These are phyloP conservation scores for Rhodamnia rubescens DNA, from an alignment of 345 rosid genomes.

Conservation along the genomic window DNA sequence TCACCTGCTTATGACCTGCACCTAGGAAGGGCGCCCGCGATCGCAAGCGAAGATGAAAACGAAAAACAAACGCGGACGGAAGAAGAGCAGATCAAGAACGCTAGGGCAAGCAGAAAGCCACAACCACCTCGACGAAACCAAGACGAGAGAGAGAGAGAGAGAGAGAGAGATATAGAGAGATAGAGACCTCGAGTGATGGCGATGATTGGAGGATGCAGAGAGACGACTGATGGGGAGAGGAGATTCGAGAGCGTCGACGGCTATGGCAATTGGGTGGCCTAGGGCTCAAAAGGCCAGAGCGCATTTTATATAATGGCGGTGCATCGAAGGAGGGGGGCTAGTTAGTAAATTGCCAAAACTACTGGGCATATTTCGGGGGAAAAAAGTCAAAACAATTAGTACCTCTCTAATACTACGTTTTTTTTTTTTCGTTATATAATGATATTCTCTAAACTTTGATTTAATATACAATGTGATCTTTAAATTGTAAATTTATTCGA, in stretches of 20 bases:
- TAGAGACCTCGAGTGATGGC: not conserved
- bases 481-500: not conserved
- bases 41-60: not conserved
- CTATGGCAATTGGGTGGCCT: not conserved
- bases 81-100: not conserved
- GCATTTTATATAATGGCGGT: not conserved
- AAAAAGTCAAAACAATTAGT: not conserved
- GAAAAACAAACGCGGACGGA: not conserved
- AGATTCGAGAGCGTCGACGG: not conserved
- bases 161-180: not conserved
- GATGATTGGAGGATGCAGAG: not conserved
- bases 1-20: not conserved
- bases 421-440: no score
- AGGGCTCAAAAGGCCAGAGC: not conserved
- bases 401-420: not conserved
- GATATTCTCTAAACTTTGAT: no score
- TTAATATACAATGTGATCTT: rapidly evolving
- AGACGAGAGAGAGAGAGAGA: not conserved
- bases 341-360: not conserved
- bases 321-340: not conserved
- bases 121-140: not conserved
- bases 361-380: not conserved
- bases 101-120: not conserved
- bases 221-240: not conserved
- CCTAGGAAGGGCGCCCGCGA: not conserved